Evolutionary conservation across 768 basidiomycete species (phyloP).

Genomic region (Candolleomyces efflorescens): DNA sequence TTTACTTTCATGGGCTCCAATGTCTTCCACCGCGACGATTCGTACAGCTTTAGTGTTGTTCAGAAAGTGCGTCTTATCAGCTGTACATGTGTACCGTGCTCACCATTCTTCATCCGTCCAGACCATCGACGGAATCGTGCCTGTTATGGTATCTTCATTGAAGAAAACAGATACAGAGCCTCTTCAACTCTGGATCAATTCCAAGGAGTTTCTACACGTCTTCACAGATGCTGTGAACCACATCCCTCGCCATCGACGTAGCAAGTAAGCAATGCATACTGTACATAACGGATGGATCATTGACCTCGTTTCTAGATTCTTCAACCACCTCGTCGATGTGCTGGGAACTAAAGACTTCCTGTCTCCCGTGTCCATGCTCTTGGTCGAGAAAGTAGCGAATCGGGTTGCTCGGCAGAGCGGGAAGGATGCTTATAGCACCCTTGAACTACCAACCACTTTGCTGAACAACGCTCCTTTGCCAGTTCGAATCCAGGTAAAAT

Average conservation of each 20-base stretch:
- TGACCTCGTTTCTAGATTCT: slow-evolving; percentile 55
- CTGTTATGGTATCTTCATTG: slow-evolving; percentile 84
- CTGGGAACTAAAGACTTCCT: slow-evolving; percentile 80
- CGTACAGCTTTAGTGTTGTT: slow-evolving; percentile 92
- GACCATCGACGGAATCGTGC: slow-evolving; percentile 93
- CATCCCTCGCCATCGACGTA: slow-evolving; percentile 88
- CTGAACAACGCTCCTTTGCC: slow-evolving; percentile 49
- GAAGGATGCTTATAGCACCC: slow-evolving; percentile 53
- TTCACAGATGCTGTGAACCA: slow-evolving; percentile 93
- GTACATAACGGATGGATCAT: slow-evolving; percentile 6
- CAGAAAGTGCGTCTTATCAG: slow-evolving; percentile 59
- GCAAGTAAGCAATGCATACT: slow-evolving; percentile 50
- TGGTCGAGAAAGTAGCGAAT: slow-evolving; percentile 75
- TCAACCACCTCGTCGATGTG: slow-evolving; percentile 78
- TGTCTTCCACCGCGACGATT: slow-evolving; percentile 93
- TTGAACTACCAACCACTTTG: slow-evolving; percentile 65
- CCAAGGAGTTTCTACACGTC: slow-evolving; percentile 80
- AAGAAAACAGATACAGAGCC: slow-evolving; percentile 49
- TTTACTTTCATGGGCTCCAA: slow-evolving; percentile 99
- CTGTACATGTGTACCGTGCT: not conserved
- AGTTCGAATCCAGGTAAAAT: slow-evolving; percentile 50
- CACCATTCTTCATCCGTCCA: slow-evolving; percentile 24
- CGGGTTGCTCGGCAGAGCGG: slow-evolving; percentile 59
- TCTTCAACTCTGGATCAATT: slow-evolving; percentile 61
- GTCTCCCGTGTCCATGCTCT: slow-evolving; percentile 75